Conservation (phyloP, 2,329 filamentous ascomycete species). For the Tolypocladium ovalisporum region DNA sequence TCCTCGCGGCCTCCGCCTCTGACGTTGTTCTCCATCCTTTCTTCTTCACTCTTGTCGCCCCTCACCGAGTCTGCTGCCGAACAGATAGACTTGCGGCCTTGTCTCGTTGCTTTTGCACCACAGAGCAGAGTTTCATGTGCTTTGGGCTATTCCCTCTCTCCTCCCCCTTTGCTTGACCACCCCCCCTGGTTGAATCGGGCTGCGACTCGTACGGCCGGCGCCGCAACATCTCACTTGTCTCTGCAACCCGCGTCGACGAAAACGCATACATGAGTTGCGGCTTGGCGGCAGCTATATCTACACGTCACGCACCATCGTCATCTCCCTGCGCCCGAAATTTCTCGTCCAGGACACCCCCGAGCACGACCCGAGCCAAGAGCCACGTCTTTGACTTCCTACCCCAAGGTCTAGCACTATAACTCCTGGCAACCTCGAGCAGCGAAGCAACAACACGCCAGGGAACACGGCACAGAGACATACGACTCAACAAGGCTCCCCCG, state of each 20-base stretch:
- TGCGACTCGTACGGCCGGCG: background rate
- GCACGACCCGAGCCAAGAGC: background rate
- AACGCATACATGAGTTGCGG: background rate
- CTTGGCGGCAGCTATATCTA: background rate
- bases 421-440: background rate
- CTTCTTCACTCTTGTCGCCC: background rate
- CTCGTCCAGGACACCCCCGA: background rate
- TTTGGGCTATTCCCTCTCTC: background rate
- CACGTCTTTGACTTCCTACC: background rate
- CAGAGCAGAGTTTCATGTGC: background rate
- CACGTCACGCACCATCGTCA: background rate
- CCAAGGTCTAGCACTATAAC: background rate
- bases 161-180: background rate
- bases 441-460: background rate
- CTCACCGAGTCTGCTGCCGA: background rate
- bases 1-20: background rate
- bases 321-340: background rate
- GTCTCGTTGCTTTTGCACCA: background rate
- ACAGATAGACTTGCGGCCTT: background rate
- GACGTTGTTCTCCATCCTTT: background rate
- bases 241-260: background rate
- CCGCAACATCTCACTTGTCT: background rate
- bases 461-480: background rate
- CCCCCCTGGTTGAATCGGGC: background rate
- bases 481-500: conserved; percentile 1